These are phyloP conservation scores for Scheffersomyces titani DNA, from an alignment of 1,139 yeast genomes.

Conservation along the genomic window DNA sequence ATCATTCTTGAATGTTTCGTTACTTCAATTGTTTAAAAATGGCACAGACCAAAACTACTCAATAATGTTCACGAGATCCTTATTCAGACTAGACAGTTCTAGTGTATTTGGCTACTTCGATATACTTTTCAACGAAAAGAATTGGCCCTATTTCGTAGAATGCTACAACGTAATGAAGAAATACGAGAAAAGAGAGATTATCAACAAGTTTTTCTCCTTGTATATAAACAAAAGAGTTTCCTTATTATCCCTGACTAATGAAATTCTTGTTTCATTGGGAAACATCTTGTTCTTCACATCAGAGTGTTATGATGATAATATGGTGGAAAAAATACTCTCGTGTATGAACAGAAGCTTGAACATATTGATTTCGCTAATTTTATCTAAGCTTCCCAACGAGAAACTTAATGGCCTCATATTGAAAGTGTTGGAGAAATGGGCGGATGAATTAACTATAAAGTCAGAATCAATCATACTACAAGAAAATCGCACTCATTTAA, in stretches of 20 bases:
- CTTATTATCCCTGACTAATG: not conserved
- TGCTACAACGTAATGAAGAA: conserved; percentile 24
- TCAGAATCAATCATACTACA: conserved; percentile 38
- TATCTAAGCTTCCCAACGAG: conserved; percentile 6
- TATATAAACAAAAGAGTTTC: not conserved
- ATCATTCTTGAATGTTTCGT: conserved; percentile 19
- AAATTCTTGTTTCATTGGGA: conserved; percentile 3
- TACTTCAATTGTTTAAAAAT: conserved; percentile 12
- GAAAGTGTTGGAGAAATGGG: conserved; percentile 29
- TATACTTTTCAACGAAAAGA: conserved; percentile 18
- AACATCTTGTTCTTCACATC: conserved; percentile 5
- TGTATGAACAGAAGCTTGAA: conserved; percentile 14
- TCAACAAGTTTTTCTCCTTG: conserved; percentile 13
- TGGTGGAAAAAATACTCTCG: conserved; percentile 19
- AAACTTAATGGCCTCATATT: conserved; percentile 7
- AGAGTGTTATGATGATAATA: conserved; percentile 13
- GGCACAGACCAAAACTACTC: conserved; percentile 10
- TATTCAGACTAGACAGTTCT: conserved; percentile 22
- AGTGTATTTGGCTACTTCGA: conserved; percentile 23
- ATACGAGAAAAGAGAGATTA: conserved; percentile 24
- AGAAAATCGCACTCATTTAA: conserved; percentile 33
- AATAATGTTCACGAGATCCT: conserved; percentile 25
- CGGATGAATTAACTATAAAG: conserved; percentile 26
- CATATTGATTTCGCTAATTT: conserved; percentile 15
- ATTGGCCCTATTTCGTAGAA: conserved; percentile 21